Percentiles rank a stretch among this genome's conserved stretches.
Conservation (phyloP, 1,139 yeast species). For the Scheffersomyces illinoinensis region DNA sequence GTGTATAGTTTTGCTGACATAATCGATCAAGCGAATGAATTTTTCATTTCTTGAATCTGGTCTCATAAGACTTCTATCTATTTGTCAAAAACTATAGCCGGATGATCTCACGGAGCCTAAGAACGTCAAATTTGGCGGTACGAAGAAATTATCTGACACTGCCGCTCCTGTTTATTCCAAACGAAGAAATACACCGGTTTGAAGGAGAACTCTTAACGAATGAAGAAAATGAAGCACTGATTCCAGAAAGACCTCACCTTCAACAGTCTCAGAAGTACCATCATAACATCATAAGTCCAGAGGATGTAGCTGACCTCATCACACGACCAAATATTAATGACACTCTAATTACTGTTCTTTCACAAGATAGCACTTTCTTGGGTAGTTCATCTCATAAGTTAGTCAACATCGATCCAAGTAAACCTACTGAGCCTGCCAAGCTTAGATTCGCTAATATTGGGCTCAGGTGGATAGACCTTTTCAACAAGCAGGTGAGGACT, state of each 20-base stretch:
- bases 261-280: conserved; percentile 21
- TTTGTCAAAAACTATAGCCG: background rate
- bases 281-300: conserved; percentile 37
- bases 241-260: conserved; percentile 31
- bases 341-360: conserved; percentile 29
- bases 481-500: conserved; percentile 21
- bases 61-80: background rate
- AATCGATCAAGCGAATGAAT: background rate
- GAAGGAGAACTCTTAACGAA: conserved; percentile 34
- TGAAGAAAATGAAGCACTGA: conserved; percentile 33
- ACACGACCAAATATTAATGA: conserved; percentile 28
- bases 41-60: background rate
- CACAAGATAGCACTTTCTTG: conserved; percentile 28
- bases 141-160: conserved; percentile 10
- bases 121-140: background rate
- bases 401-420: conserved; percentile 18
- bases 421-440: conserved; percentile 13
- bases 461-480: conserved; percentile 30
- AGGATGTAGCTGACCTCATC: conserved; percentile 35
- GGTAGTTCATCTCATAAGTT: conserved; percentile 28
- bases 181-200: conserved; percentile 29
- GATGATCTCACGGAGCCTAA: background rate
- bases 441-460: conserved; percentile 32
- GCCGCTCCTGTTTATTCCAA: conserved; percentile 33
- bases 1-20: background rate